Percentiles rank a stretch among this genome's conserved stretches.
Evolutionary conservation across 2,329 filamentous ascomycete species (phyloP).

Genomic region (Podosphaera xanthii): DNA sequence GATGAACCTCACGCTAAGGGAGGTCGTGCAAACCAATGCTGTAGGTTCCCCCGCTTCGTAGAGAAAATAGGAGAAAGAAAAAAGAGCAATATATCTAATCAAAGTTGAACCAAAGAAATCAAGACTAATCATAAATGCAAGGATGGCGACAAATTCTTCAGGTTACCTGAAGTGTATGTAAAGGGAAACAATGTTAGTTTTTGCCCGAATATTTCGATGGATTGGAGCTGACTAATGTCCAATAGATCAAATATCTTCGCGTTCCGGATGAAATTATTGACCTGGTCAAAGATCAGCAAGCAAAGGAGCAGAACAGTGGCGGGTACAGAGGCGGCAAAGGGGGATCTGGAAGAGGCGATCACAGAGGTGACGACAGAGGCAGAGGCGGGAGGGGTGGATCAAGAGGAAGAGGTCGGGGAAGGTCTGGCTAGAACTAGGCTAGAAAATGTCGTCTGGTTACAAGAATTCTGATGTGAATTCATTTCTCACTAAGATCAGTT

Average conservation of each 20-base stretch:
- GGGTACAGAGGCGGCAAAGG: slow-evolving; percentile 43
- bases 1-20: slow-evolving; percentile 97
- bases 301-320: slow-evolving; percentile 9
- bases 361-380: slow-evolving; percentile 26
- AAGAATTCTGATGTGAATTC: no score
- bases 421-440: neutral
- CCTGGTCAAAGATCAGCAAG: slow-evolving; percentile 70
- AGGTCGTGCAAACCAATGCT: slow-evolving; percentile 88
- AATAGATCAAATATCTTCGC: slow-evolving; percentile 80
- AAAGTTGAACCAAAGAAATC: slow-evolving; percentile 1
- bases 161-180: slow-evolving; percentile 83
- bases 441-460: no score
- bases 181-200: slow-evolving; percentile 73
- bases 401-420: slow-evolving; percentile 12
- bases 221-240: slow-evolving; percentile 3
- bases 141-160: slow-evolving; percentile 86
- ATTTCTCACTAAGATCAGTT: no score
- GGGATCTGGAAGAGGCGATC: slow-evolving; percentile 31
- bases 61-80: neutral
- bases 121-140: slow-evolving; percentile 16
- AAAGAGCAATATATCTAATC: slow-evolving; percentile 1
- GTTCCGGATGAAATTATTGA: slow-evolving; percentile 96
- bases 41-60: slow-evolving; percentile 20
- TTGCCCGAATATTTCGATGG: neutral
- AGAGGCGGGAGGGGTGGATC: slow-evolving; percentile 16